These are phyloP conservation scores for Ascochyta fabae DNA, from an alignment of 2,329 filamentous ascomycete species.

Conservation along the genomic window DNA sequence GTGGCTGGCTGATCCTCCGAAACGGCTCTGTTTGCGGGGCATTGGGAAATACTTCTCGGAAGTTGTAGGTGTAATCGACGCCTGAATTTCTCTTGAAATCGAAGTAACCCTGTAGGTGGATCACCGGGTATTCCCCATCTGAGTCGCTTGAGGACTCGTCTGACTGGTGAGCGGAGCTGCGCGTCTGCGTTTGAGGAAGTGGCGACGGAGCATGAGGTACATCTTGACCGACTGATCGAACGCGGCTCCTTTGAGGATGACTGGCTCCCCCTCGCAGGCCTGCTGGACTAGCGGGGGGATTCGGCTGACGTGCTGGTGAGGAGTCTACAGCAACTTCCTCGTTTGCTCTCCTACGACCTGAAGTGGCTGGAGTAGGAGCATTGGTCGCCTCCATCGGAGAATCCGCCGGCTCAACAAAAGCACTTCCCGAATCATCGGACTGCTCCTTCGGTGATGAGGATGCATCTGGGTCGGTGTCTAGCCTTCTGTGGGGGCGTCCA, in stretches of 20 bases:
- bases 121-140: not conserved
- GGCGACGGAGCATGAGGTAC: conserved; percentile 21
- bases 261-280: conserved; percentile 27
- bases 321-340: conserved; percentile 15
- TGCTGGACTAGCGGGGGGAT: conserved; percentile 20
- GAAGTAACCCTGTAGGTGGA: conserved; percentile 19
- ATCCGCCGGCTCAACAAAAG: not conserved
- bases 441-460: not conserved
- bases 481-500: conserved; percentile 6
- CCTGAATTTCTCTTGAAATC: not conserved
- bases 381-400: not conserved
- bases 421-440: not conserved
- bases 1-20: conserved; percentile 15
- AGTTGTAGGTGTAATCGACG: conserved; percentile 4
- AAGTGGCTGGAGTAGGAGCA: not conserved
- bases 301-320: conserved; percentile 5
- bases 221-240: conserved; percentile 14
- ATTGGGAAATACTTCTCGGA: conserved; percentile 4
- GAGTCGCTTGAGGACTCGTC: not conserved
- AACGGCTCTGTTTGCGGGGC: conserved; percentile 32
- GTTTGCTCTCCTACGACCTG: conserved; percentile 10
- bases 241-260: conserved; percentile 4
- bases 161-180: conserved; percentile 17
- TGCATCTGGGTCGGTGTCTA: not conserved
- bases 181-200: conserved; percentile 25